Conservation (phyloP, 768 basidiomycete species). For the Naganishia onofrii region DNA sequence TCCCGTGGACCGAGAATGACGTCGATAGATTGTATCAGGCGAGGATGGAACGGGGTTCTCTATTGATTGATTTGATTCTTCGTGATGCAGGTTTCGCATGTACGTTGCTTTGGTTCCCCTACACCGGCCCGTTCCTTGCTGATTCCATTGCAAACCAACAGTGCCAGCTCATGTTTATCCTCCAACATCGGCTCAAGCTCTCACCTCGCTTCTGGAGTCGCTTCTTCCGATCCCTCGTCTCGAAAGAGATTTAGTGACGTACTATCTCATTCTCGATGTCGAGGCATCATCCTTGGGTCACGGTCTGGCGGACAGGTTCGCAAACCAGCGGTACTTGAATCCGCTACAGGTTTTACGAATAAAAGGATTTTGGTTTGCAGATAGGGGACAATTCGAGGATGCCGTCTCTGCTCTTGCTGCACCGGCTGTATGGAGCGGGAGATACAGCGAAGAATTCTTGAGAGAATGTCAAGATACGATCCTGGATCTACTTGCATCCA, state of each 20-base stretch:
- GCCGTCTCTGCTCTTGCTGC: neutral
- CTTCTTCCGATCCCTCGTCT: conserved; percentile 1
- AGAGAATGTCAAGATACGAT: conserved; percentile 1
- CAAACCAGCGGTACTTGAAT: neutral
- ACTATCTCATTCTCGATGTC: conserved; percentile 12
- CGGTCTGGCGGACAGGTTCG: neutral
- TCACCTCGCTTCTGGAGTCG: neutral
- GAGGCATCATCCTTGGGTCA: neutral
- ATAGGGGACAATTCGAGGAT: neutral
- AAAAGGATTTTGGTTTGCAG: neutral
- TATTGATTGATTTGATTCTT: conserved; percentile 14
- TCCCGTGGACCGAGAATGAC: conserved; percentile 1
- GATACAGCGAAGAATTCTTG: neutral
- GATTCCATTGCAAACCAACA: neutral
- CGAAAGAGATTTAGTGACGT: conserved; percentile 3
- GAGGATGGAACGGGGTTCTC: neutral
- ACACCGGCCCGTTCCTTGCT: too few relatives aligned
- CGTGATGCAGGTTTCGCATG: neutral
- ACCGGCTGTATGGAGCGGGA: conserved; percentile 10
- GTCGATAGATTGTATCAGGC: neutral
- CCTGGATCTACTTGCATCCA: neutral
- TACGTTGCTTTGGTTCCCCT: neutral
- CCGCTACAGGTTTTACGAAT: neutral
- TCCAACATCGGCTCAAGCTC: neutral
- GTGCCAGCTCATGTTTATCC: neutral